phyloP scores from a whole-genome alignment of 1,284 basidiomycete genomes.

The Rhizoctonia solani region DNA sequence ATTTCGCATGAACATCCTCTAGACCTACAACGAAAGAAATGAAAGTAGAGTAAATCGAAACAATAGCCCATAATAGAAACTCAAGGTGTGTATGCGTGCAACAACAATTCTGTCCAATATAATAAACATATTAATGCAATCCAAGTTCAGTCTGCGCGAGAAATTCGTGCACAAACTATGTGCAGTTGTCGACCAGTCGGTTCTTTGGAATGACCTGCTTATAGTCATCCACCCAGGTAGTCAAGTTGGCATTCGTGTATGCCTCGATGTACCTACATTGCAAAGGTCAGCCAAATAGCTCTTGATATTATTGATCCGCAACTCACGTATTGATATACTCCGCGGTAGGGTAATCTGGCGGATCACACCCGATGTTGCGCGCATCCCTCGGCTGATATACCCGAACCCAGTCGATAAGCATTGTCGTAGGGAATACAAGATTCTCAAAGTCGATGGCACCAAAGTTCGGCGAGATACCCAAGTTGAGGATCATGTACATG shows the following conservation, averaged over 20 bases:
- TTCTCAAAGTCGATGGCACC: slow-evolving; percentile 51
- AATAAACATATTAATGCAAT: too few species aligned
- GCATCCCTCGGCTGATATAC: slow-evolving; percentile 57
- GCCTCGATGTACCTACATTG: slow-evolving; percentile 47
- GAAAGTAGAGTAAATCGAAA: not conserved
- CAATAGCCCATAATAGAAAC: not conserved
- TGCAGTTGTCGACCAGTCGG: slow-evolving; percentile 34
- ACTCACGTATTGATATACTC: slow-evolving; percentile 54
- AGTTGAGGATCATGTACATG: slow-evolving; percentile 62
- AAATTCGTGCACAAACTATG: slow-evolving; percentile 5
- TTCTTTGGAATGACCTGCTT: slow-evolving; percentile 58
- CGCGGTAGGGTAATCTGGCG: slow-evolving; percentile 57
- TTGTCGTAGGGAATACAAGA: slow-evolving; percentile 47
- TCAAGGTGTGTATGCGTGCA: too few species aligned
- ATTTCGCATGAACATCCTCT: not conserved
- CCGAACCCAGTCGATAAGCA: slow-evolving; percentile 65
- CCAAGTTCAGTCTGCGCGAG: too few species aligned
- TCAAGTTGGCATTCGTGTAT: slow-evolving; percentile 45
- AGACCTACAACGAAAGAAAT: not conserved
- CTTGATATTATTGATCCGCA: not conserved
- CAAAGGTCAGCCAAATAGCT: not conserved
- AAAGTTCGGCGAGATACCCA: slow-evolving; percentile 52
- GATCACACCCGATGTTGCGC: slow-evolving; percentile 61
- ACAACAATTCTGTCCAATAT: too few species aligned
- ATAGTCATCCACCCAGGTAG: slow-evolving; percentile 53